Percentiles rank a stretch among this genome's conserved stretches.
Evolutionary conservation across 257 asterid genomes (phyloP).

Genomic region (Solanum sejunctum): DNA sequence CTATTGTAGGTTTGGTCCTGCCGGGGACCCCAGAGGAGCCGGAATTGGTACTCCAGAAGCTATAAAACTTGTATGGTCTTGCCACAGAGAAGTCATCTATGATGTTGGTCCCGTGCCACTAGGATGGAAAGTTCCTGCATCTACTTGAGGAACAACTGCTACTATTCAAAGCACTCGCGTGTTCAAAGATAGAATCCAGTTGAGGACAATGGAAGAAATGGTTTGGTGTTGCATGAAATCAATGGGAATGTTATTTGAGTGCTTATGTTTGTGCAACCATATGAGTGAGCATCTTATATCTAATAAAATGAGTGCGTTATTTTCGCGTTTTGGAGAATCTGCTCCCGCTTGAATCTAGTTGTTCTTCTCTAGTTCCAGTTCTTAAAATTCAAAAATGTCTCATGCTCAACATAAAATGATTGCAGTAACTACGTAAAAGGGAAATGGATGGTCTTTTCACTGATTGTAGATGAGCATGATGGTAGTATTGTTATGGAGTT

Average conservation of each 20-base stretch:
- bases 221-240: background rate
- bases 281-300: background rate
- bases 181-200: background rate
- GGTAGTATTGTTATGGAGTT: too few relatives aligned
- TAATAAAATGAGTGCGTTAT: background rate
- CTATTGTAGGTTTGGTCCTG: slow-evolving; percentile 70
- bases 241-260: background rate
- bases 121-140: slow-evolving; percentile 43
- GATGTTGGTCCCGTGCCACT: slow-evolving; percentile 66
- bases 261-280: background rate
- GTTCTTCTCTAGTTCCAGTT: background rate
- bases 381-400: background rate
- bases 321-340: background rate
- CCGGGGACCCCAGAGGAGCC: slow-evolving; percentile 88
- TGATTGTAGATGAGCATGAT: background rate
- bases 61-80: slow-evolving; percentile 84
- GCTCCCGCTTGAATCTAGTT: background rate
- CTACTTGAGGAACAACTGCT: background rate
- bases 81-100: slow-evolving; percentile 74
- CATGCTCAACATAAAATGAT: background rate
- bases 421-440: background rate
- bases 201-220: background rate
- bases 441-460: background rate
- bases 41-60: slow-evolving; percentile 96
- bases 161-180: background rate